Conservation (phyloP, 495 filamentous ascomycete species). For the Bacidia gigantensis region DNA sequence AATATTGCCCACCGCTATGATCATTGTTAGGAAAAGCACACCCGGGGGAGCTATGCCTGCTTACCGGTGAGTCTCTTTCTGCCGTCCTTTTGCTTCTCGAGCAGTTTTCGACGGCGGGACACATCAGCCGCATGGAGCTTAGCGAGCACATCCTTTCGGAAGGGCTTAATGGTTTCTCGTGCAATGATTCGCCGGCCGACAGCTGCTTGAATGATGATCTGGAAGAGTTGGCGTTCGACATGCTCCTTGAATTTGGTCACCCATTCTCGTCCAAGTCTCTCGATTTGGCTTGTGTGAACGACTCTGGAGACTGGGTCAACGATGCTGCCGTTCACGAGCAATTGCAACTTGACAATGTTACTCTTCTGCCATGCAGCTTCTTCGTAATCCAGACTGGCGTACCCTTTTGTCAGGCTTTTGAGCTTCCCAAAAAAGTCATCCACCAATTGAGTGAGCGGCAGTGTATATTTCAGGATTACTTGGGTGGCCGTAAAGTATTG, state of each 20-base stretch:
- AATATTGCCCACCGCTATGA: constrained; percentile 52
- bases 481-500: constrained; percentile 90
- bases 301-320: constrained; percentile 92
- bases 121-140: constrained; percentile 92
- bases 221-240: constrained; percentile 90
- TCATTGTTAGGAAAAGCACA: constrained; percentile 1
- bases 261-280: constrained; percentile 68
- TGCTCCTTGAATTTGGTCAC: constrained; percentile 95
- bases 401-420: constrained; percentile 74
- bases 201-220: constrained; percentile 87
- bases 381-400: constrained; percentile 86
- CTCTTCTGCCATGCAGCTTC: constrained; percentile 76
- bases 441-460: constrained; percentile 77
- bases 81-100: constrained; percentile 96
- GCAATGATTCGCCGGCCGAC: constrained; percentile 75
- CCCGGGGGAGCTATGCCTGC: neutral
- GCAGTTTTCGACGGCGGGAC: constrained; percentile 62
- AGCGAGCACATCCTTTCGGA: constrained; percentile 83
- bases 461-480: constrained; percentile 85
- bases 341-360: constrained; percentile 75
- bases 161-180: constrained; percentile 90
- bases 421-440: constrained; percentile 97
- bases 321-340: constrained; percentile 82
- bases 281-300: constrained; percentile 65
- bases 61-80: constrained; percentile 61